Percentiles rank a stretch among this genome's conserved stretches.
These are phyloP conservation scores for Quercus lobata DNA, from an alignment of 331 rosid species.

Conservation along the genomic window DNA sequence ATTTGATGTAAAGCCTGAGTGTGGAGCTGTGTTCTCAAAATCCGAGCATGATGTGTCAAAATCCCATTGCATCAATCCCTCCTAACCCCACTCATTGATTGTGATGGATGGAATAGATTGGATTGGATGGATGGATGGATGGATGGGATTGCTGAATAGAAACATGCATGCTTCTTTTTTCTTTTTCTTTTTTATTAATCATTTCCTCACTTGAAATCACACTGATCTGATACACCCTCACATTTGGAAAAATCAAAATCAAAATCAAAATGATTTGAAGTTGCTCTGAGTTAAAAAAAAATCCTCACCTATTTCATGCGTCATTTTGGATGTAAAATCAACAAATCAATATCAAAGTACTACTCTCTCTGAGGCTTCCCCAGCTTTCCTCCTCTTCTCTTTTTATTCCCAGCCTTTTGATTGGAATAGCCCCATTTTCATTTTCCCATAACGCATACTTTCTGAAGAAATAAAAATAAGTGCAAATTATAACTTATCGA, in stretches of 20 bases:
- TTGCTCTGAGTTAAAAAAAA: not conserved
- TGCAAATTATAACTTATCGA: too few relatives aligned
- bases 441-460: too few relatives aligned
- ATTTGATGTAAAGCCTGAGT: conserved; percentile 46
- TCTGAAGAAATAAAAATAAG: too few relatives aligned
- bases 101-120: conserved; percentile 29
- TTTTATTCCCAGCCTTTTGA: not conserved
- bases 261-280: too few relatives aligned
- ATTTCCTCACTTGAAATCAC: not conserved
- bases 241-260: not conserved
- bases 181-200: not conserved
- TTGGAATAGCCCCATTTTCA: not conserved
- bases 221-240: not conserved
- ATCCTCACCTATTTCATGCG: not conserved
- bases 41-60: conserved; percentile 84
- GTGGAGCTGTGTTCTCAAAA: conserved; percentile 43
- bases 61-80: conserved; percentile 59
- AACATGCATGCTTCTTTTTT: conserved; percentile 7
- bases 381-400: not conserved
- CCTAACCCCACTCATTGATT: conserved; percentile 9
- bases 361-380: not conserved
- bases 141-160: conserved; percentile 38
- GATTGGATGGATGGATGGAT: conserved; percentile 36
- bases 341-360: not conserved
- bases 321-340: not conserved